Percentiles rank a stretch among this genome's conserved stretches.
These are phyloP conservation scores for Botrytis galanthina DNA, from an alignment of 2,329 filamentous ascomycete genomes.

Conservation along the genomic window DNA sequence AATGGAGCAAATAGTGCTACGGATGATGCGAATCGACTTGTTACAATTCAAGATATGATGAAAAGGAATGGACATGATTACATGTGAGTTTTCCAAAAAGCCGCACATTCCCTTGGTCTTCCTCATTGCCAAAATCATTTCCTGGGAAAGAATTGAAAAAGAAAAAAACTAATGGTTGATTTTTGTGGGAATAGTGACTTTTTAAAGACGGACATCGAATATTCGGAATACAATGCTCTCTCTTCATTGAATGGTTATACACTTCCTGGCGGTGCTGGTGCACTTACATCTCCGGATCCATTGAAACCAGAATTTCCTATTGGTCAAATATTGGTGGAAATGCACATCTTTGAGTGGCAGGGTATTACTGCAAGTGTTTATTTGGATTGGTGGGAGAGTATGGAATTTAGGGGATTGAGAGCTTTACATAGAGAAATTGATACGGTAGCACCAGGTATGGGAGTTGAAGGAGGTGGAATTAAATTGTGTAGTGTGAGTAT, in stretches of 20 bases:
- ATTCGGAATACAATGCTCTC: conserved; percentile 40
- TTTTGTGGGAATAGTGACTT: conserved; percentile 37
- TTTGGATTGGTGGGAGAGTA: conserved; percentile 36
- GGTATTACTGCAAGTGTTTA: conserved; percentile 29
- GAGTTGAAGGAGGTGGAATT: conserved; percentile 26
- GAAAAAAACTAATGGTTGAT: background rate
- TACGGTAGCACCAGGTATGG: conserved; percentile 29
- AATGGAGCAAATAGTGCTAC: conserved; percentile 38
- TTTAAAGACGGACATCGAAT: conserved; percentile 44
- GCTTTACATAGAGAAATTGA: conserved; percentile 35
- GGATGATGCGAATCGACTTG: conserved; percentile 32
- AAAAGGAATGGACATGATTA: conserved; percentile 41
- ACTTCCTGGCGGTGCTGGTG: conserved; percentile 9
- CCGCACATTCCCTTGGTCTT: background rate
- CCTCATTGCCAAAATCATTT: background rate
- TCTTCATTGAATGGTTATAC: conserved; percentile 29
- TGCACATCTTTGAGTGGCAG: conserved; percentile 31
- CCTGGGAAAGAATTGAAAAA: background rate
- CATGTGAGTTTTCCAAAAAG: conserved; percentile 24
- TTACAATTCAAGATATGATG: conserved; percentile 42
- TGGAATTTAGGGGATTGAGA: conserved; percentile 35
- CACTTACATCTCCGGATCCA: conserved; percentile 10
- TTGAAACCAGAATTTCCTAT: conserved; percentile 30
- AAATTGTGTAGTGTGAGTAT: conserved; percentile 29
- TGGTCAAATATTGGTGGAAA: conserved; percentile 33